These are phyloP conservation scores for Phytophthora chlamydospora DNA, from an alignment of 352 stramenopile species.

Conservation along the genomic window DNA sequence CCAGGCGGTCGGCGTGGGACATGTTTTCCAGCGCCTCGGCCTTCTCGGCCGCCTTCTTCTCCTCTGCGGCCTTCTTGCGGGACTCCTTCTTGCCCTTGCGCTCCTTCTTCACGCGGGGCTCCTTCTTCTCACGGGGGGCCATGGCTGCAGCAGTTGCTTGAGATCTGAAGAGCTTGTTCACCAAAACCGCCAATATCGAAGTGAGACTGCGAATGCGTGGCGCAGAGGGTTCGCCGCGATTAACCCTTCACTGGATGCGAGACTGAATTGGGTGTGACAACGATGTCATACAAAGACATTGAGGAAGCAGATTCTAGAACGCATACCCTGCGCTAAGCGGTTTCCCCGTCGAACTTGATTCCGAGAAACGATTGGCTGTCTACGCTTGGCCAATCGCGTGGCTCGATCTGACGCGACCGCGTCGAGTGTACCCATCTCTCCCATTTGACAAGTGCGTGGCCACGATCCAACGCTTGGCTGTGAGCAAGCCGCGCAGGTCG, in stretches of 20 bases:
- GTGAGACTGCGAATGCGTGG: constrained; percentile 30
- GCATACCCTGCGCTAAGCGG: constrained; percentile 9
- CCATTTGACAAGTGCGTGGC: constrained; percentile 28
- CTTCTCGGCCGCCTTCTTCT: constrained; percentile 79
- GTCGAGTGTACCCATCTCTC: constrained; percentile 29
- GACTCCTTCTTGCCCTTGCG: constrained; percentile 81
- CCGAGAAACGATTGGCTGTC: constrained; percentile 37
- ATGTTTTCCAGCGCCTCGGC: constrained; percentile 70
- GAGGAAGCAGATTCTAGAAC: neutral
- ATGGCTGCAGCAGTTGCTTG: constrained; percentile 21
- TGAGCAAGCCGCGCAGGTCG: too few species aligned
- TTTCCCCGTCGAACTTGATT: constrained; percentile 14
- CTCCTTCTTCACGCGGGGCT: constrained; percentile 75
- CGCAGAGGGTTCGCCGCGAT: neutral
- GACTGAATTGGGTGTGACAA: neutral
- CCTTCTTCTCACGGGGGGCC: constrained; percentile 44
- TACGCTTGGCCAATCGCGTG: constrained; percentile 25
- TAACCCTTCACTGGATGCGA: constrained; percentile 21
- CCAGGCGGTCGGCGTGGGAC: constrained; percentile 89
- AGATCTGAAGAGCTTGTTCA: constrained; percentile 23
- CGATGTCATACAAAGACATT: neutral
- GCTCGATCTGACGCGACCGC: constrained; percentile 7
- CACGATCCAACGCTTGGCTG: constrained; percentile 1
- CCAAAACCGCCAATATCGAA: constrained; percentile 43
- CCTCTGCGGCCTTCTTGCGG: constrained; percentile 76